Conservation (phyloP, 208 protist species). For the Crithidia bombi region DNA sequence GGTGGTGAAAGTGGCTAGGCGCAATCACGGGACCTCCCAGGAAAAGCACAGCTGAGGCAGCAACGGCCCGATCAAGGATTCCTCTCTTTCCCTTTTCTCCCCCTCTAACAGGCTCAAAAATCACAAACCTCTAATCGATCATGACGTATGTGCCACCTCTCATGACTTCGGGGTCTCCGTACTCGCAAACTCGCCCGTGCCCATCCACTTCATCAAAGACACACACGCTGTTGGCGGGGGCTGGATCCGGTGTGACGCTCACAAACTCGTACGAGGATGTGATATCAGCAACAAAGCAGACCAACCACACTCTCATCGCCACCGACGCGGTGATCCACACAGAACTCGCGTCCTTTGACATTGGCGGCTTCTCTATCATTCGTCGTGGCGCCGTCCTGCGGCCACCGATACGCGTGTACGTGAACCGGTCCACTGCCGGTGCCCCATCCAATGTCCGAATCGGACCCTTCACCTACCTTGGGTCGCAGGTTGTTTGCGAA, state of each 20-base stretch:
- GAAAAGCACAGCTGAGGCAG: no score
- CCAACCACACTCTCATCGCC: not conserved
- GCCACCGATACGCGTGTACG: slow-evolving; percentile 51
- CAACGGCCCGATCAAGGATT: no score
- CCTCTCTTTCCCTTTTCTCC: no score
- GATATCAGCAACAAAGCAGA: not conserved
- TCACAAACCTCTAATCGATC: no score
- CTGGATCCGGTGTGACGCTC: not conserved
- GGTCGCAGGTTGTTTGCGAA: slow-evolving; percentile 60
- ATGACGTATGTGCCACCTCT: slow-evolving; percentile 34
- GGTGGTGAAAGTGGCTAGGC: no score
- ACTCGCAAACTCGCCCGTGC: not conserved
- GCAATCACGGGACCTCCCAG: no score
- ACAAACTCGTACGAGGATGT: slow-evolving; percentile 19
- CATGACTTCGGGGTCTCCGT: slow-evolving; percentile 38
- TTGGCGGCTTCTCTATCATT: slow-evolving; percentile 44
- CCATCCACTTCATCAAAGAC: not conserved
- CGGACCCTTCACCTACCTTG: slow-evolving; percentile 56
- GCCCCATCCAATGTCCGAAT: slow-evolving; percentile 35
- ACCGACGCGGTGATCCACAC: slow-evolving; percentile 37
- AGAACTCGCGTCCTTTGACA: slow-evolving; percentile 39
- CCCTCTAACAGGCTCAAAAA: no score
- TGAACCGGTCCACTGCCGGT: slow-evolving; percentile 40
- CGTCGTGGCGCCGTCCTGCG: slow-evolving; percentile 45
- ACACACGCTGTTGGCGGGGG: not conserved